Base-by-base conservation (phyloP, 208 protist genomes). In the Leishmania aethiopica region DNA sequence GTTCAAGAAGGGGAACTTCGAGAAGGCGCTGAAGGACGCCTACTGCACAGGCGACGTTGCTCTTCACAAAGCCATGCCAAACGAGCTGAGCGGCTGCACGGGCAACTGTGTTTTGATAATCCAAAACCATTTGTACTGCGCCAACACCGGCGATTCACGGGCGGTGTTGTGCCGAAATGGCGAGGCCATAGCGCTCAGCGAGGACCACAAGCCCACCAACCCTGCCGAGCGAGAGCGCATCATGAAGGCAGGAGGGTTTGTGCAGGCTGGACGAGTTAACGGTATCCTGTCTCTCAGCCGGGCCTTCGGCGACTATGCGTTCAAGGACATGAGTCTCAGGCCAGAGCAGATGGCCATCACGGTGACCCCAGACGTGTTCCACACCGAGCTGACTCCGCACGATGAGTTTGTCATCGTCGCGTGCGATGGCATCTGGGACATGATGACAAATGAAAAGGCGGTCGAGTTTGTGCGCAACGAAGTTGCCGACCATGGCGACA, bases 141-240 rank as follows among this genome's bases (percentile, higher is more conserved):
- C 96, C 66, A 99, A 99, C 83, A 92, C 96, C 55, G 98, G 98
- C 42, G 98, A 99, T 86, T 97, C 96, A 13, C 84, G 98, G 42
- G 90, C 92, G 8, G 94, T 99, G 0, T 77, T 98, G 35, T 98
- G 94, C 74, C 88, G 94, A 5, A 90, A 87, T 42, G 97, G 97
- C 15, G 85, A 89, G 62, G 96, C 96, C 51, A 90, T 98, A 78
- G 90, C 96, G 22, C 79, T 99, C n/a, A 97, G 94, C 67, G 95
- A 97, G 62, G 98, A 99, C 84, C 98, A 99, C 88, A 99, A 99
- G 84, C 98, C 98, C 1, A 97, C 82, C 3, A 93, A 98, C 67
- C 84, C 81, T 2, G 85, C 79, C 35, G 97, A 99, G 80, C 89
- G 80, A 47, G 87, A 94, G 60, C 93, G 98, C 3, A 99, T 99